phyloP scores from a whole-genome alignment of 225 moss, liverwort and hornwort genomes.

The Anthoceros angustus region DNA sequence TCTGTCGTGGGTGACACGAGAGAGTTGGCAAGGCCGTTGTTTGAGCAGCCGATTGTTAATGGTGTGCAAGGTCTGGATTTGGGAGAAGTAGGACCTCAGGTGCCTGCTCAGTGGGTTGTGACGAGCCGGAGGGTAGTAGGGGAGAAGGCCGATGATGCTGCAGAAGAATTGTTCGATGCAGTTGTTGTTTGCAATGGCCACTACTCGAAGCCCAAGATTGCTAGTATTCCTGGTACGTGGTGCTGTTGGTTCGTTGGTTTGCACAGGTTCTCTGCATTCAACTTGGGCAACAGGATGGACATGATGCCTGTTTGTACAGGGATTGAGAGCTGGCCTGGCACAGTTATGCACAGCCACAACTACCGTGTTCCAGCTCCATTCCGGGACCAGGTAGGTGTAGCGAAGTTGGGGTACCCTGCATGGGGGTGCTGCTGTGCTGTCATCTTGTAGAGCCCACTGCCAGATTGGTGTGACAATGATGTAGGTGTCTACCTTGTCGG shows the following conservation, averaged over 20 bases:
- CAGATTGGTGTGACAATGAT: neutral
- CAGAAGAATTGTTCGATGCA: constrained; percentile 50
- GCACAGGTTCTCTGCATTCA: neutral
- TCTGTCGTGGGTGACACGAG: neutral
- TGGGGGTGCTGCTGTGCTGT: neutral
- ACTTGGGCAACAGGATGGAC: neutral
- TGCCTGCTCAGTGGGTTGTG: neutral
- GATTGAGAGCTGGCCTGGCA: constrained; percentile 63
- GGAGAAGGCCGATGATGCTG: neutral
- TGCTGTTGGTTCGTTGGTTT: constrained; percentile 5
- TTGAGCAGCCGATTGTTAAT: constrained; percentile 2
- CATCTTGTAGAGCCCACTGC: neutral
- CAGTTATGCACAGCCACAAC: constrained; percentile 82
- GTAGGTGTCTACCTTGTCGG: neutral
- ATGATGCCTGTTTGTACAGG: constrained; percentile 25
- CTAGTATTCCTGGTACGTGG: constrained; percentile 46
- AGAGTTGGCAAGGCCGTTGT: neutral
- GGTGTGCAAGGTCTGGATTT: constrained; percentile 15
- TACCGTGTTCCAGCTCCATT: constrained; percentile 62
- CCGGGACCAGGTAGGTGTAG: constrained; percentile 42
- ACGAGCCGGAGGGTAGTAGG: neutral
- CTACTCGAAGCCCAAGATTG: constrained; percentile 53
- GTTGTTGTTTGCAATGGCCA: constrained; percentile 85
- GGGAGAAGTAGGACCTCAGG: constrained; percentile 1
- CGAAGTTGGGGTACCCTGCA: neutral